Base-by-base conservation (phyloP, 148 eudicot genomes). In the Polygonum aviculare region DNA sequence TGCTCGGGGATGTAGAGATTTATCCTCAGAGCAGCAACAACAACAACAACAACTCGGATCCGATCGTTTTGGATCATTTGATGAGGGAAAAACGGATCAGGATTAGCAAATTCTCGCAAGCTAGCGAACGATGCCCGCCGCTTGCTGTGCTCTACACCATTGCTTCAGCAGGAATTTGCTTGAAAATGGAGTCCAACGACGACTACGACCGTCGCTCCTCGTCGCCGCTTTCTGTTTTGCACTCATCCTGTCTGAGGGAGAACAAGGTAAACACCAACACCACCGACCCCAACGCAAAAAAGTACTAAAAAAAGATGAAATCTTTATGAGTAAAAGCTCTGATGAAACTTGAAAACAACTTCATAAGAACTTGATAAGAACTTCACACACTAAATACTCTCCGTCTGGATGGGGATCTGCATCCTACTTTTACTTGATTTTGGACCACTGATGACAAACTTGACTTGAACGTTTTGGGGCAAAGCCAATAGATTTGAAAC, bases 81-180 rank as follows among this genome's bases (percentile, higher is more conserved):
- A 78, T 41, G 79, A 73, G 76, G 70, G 81, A 80, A 80, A 82
- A 82, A 59, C 89, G 88, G 74, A 85, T 92, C 78, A 84, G 89
- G 82, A 85, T 95, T 31, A 84, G 81, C 36, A 86, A 88, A 49
- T 89, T 72, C 26, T 90, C 99, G 6, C 83, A 82, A 59, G 81
- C 86, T 5, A 93, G 99, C 79, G 99, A 95, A 81, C 87, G 99
- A 77, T 95, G 99, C 79, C 85, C 94, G 44, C 99, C 99, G 48
- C 86, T 95, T 22, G 96, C 99, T 3, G 98, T 95, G 75, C 88
- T 95, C 48, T 90, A 89, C 69, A 91, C 90, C 2, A 83, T 89
- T 31, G 75, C 86, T 16, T 63, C 84, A 4, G 69, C 84, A 75
- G 96, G 91, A 19, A 26, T 86, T 80, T 85, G 88, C 88, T 86